Evolutionary conservation across 2,329 filamentous ascomycete genomes (phyloP), one percentile per base, ranked within the genome.

Genomic region (Fusarium globosum): DNA sequence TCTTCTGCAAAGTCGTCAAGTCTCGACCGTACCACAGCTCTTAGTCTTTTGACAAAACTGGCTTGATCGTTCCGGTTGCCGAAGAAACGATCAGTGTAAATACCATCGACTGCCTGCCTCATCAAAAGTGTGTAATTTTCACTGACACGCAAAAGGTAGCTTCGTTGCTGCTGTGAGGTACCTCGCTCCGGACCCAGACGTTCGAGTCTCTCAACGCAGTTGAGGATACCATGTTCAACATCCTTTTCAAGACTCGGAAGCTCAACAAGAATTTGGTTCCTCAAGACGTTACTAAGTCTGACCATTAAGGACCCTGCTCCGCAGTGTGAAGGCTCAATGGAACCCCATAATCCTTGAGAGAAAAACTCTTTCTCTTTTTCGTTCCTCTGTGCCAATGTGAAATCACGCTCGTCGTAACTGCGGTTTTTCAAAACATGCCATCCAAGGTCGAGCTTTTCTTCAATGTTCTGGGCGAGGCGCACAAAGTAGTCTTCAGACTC

Each of bases 241-340:
- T 64, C 61, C 20, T 60, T 9, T 30, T 18, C 12, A 21, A 64
- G 72, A 30, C 78, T 79, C 0, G 88, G 86, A 2, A 90, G 79
- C 43, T 88, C 82, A 2, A 69, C 56, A 0, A 82, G 71, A 26
- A 89, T 88, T 57, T 89, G 86, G 2, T 81, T 68, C 8, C 83
- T 78, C 4, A 91, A 81, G 0, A 92, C 76, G 2, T 83, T 80
- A 69, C 88, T 90, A 0, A 92, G 81, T 2, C 86, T 84, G 0
- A 74, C 71, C 33, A 85, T 83, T 18, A 92, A 80, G 1, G 83
- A 71, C 4, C 81, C 77, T 21, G 91, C 84, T 2, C 90, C 89
- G 1, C 88, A 68, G 14, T 81, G 75, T 0, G 79, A 79, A 0
- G 78, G 70, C 6, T 79, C 65, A 4, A 87, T 69, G 1, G 72